Evolutionary conservation across 1,284 basidiomycete species (phyloP), one percentile per base, ranked within the genome.

Genomic region (Psilocybe mexicana): DNA sequence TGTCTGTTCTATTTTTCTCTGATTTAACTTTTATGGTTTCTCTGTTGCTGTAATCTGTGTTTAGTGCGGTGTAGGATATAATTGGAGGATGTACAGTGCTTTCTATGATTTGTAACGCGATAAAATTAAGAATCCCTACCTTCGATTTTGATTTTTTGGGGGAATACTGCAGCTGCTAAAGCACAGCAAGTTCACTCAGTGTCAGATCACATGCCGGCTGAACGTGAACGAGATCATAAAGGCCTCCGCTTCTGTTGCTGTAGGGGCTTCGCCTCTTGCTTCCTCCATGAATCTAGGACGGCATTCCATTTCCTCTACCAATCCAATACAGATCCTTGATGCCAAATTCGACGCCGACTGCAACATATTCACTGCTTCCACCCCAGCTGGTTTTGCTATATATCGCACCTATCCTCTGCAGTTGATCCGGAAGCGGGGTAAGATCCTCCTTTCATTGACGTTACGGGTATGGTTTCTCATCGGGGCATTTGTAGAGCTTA

Each of bases 231-330:
- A 45, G 57, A 30, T 33, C 30, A 33, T 33, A 33, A 33, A 33
- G 30, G 30, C 30, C 30, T 8, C 8, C 30, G 8, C 30, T 6
- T 33, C 30, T 8, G 35, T 55, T 61, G 51, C 54, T 50, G 52
- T 49, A 30, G 18, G 36, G 30, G 33, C 30, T 56, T 58, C 48
- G 36, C 44, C 11, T 44, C 38, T 43, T 53, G n/a, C 51, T 61
- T 43, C 61, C 57, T 68, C 74, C 74, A 96, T 96, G 93, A 94
- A 96, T 81, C 83, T 96, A 68, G 92, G 88, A 61, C 86, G 93
- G 64, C 91, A 93, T 72, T 87, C 88, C 36, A 93, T 96, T 73
- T 87, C 88, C 63, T 82, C 93, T 38, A 89, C 91, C 54, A 81
- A 79, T 53, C 90, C 91, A 6, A 81, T 92, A 54, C 85, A 88